Base-by-base conservation (phyloP, 2,329 filamentous ascomycete species). In the Neofusicoccum ribis region DNA sequence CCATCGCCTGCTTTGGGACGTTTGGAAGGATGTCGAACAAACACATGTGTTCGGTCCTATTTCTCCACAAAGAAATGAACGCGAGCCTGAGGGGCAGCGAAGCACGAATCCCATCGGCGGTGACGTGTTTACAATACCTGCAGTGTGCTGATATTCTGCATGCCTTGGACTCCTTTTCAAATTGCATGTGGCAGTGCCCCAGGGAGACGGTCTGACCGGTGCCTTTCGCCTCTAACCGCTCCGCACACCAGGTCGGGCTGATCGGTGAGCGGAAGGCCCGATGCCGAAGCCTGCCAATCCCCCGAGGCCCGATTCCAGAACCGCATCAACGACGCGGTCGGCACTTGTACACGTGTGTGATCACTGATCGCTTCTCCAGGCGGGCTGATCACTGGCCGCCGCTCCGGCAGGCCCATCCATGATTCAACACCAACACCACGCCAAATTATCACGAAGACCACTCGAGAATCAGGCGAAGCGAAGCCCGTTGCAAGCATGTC, bases 1-100 rank as follows among this genome's bases (percentile, higher is more conserved):
- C 15, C 39, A 36, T 3, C n/a, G 23, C 11, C 56, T 27, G 5
- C 17, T 60, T 47, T 47, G n/a, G 56, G 56, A 47, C 15, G 6
- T 27, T 8, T 37, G 23, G 54, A 46, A 59, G 41, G 7, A 41
- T 60, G 43, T 60, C 56, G 43, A 58, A 58, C 54, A 34, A 39
- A 39, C 56, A 60, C 17, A 36, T 60, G 17, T 31, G 41, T 41
- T 47, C 56, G 56, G 41, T 27, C 56, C 56, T 23, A 23, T 47
- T 60, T 46, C 56, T 60, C 56, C 43, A 23, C 56, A 60, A 17
- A 60, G 39, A 31, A 36, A 60, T 15, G 9, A 47, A 37, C 6
- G 41, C 41, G 27, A 37, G 17, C 4, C 41, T n/a, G 54, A 17
- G 37, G 56, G 56, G 56, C 56, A 60, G 14, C 15, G 41, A 60